These are phyloP conservation scores for Cercospora janseana DNA, from an alignment of 2,329 filamentous ascomycete species.

Conservation along the genomic window DNA sequence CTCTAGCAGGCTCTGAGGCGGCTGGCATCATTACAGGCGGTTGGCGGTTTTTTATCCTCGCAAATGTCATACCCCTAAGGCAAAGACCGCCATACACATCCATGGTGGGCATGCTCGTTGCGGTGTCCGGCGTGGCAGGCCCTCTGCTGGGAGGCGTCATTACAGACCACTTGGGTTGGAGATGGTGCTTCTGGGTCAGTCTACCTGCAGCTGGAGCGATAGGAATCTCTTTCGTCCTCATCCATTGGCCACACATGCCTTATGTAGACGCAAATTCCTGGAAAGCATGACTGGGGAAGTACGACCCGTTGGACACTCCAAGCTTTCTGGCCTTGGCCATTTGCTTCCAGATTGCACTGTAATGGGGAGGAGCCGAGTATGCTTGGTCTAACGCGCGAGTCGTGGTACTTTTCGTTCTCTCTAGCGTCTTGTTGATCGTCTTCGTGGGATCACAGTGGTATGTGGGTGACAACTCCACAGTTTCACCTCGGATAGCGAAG, in stretches of 20 bases:
- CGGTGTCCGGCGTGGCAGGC: constrained; percentile 49
- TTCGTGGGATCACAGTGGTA: constrained; percentile 37
- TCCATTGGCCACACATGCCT: neutral
- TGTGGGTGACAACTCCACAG: constrained; percentile 26
- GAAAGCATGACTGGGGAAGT: neutral
- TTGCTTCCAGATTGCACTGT: constrained; percentile 46
- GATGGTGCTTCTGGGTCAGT: constrained; percentile 51
- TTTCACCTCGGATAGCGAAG: constrained; percentile 29
- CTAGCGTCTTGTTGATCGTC: constrained; percentile 38
- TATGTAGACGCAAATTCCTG: neutral
- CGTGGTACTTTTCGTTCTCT: constrained; percentile 33
- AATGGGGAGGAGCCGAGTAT: constrained; percentile 48
- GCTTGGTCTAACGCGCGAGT: constrained; percentile 32
- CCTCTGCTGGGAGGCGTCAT: constrained; percentile 66
- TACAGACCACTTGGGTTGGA: constrained; percentile 60
- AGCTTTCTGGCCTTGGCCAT: constrained; percentile 22
- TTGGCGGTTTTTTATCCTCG: constrained; percentile 54
- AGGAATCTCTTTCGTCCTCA: neutral
- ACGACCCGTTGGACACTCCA: neutral
- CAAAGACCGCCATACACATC: constrained; percentile 46
- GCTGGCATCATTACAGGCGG: constrained; percentile 54
- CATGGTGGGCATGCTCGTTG: constrained; percentile 40
- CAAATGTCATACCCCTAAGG: constrained; percentile 43
- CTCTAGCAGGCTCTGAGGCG: constrained; percentile 54
- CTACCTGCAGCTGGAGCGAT: constrained; percentile 33